These are phyloP conservation scores for Clitoria ternatea DNA, from an alignment of 306 rosid species.

Conservation along the genomic window DNA sequence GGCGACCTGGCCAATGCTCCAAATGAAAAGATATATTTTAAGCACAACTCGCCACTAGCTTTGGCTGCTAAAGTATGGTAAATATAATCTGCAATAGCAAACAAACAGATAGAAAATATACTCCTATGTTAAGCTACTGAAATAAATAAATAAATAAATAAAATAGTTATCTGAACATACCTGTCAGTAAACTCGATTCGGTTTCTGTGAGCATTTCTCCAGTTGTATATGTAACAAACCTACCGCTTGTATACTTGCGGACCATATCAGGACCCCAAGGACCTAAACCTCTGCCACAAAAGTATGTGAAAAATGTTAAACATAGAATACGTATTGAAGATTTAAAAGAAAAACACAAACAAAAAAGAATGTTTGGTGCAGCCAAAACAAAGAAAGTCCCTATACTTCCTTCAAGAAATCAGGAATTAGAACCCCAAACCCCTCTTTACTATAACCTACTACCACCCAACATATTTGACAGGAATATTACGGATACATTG, in stretches of 20 bases:
- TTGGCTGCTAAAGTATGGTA: slow-evolving; percentile 94
- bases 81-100: slow-evolving; percentile 61
- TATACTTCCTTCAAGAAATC: slow-evolving; percentile 1
- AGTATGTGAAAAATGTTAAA: not conserved
- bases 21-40: slow-evolving; percentile 76
- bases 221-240: slow-evolving; percentile 61
- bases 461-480: not conserved
- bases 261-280: slow-evolving; percentile 95
- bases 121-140: not conserved
- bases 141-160: not conserved
- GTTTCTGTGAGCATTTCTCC: slow-evolving; percentile 61
- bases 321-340: too few relatives aligned
- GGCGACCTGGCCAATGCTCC: slow-evolving; percentile 90
- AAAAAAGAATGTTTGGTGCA: not conserved
- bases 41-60: slow-evolving; percentile 94
- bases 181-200: slow-evolving; percentile 76
- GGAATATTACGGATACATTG: not conserved
- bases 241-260: slow-evolving; percentile 63
- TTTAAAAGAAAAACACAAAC: not conserved
- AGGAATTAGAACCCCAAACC: slow-evolving; percentile 2
- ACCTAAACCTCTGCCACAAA: slow-evolving; percentile 76
- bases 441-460: not conserved
- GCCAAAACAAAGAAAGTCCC: not conserved
- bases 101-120: slow-evolving; percentile 28
- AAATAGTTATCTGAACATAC: slow-evolving; percentile 31